These are phyloP conservation scores for Tieghemostelium lacteum DNA, from an alignment of 78 protist genomes.

Conservation along the genomic window DNA sequence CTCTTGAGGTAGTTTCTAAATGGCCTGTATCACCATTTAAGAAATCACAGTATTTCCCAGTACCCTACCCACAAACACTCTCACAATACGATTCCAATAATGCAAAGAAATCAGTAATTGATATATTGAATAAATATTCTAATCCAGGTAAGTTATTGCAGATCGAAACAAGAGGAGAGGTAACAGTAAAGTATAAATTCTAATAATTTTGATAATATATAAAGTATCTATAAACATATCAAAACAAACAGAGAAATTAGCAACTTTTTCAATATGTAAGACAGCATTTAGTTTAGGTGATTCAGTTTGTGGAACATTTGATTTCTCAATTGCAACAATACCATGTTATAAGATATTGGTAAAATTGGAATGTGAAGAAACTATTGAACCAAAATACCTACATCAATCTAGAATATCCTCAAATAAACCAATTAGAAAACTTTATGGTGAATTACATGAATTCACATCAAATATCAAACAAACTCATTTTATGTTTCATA, in stretches of 20 bases:
- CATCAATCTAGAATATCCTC: neutral
- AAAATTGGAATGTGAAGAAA: conserved; percentile 67
- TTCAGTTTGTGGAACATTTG: conserved; percentile 77
- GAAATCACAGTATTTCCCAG: conserved; percentile 73
- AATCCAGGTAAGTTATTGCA: conserved; percentile 11
- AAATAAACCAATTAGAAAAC: conserved; percentile 59
- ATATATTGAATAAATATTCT: conserved; percentile 46
- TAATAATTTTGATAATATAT: neutral
- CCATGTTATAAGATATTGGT: conserved; percentile 66
- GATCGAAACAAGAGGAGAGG: neutral
- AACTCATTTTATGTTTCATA: conserved; percentile 72
- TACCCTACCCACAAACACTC: conserved; percentile 67
- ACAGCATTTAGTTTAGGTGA: conserved; percentile 68
- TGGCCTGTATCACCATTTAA: conserved; percentile 77
- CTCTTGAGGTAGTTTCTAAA: conserved; percentile 24
- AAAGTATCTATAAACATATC: conserved; percentile 49
- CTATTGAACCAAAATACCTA: conserved; percentile 43
- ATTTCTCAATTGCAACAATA: conserved; percentile 65
- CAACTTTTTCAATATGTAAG: conserved; percentile 55
- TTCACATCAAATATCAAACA: conserved; percentile 56
- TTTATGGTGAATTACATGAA: conserved; percentile 72
- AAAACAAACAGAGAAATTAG: conserved; percentile 60
- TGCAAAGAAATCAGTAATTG: conserved; percentile 54
- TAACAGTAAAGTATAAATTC: neutral
- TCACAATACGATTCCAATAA: conserved; percentile 77